Evolutionary conservation across 306 rosid species (phyloP), one percentile per base, ranked within the genome.

Genomic region (Pterocarpus macrocarpus): DNA sequence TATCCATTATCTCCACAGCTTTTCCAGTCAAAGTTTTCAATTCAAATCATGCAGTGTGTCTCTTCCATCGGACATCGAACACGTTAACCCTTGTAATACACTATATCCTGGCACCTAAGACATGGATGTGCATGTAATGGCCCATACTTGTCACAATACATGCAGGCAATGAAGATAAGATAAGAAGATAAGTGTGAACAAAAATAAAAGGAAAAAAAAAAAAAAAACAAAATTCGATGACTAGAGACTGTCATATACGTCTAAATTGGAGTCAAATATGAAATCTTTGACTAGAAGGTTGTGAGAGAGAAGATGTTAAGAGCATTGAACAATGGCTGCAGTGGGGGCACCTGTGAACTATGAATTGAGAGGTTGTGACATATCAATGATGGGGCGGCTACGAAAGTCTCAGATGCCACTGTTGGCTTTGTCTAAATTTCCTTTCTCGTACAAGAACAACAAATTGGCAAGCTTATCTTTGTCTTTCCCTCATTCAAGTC

Each of bases 311-410:
- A 62, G 36, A 47, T 34, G 1, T 14, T 4, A 58, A 79, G 77
- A 73, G 53, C 78, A 57, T 1, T 64, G 36, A 64, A 64, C 43
- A 64, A 16, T 47, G 38, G 63, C 5, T 47, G 71, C 62, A 64
- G 52, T 30, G 5, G 35, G 35, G 41, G 22, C 72, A 8, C 34
- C 72, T 67, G 70, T 78, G 81, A 52, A 50, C 11, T 63, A 49
- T 15, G 38, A 49, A 56, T 47, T 39, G 45, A 52, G 58, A 55
- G 12, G 57, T 13, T 47, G 87, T 84, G 88, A 71, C 85, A 63
- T 67, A 71, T 85, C 79, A 85, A 77, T 71, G 77, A 72, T 77
- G 83, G 83, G 64, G 83, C 73, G 75, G 81, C 78, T 41, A 52
- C 3, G n/a, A 77, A 15, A 81, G 74, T 71, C 77, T 58, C 65